Base-by-base conservation (phyloP, 2,329 filamentous ascomycete genomes). In the Pseudogymnoascus sp. region DNA sequence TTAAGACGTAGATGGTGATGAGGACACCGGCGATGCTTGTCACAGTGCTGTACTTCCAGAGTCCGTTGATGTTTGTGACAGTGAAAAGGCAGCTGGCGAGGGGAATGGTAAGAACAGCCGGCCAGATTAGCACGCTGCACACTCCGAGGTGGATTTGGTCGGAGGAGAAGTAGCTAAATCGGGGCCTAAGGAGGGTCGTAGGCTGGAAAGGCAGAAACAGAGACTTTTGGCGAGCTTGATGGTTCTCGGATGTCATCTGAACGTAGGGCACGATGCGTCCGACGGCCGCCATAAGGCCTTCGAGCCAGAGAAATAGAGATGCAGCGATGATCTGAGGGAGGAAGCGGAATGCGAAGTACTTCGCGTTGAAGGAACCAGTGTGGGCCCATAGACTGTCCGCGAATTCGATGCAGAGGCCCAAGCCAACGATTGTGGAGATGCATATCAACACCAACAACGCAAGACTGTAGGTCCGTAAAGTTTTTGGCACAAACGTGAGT, bases 261-360 rank as follows among this genome's bases (percentile, higher is more conserved):
- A 85, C 82, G 73, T 95, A 95, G 0, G 92, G 92, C 40, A 89
- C 78, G 11, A 90, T 83, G 64, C 93, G 86, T 66, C 89, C 85
- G n/a, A 92, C 82, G 2, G 92, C 85, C 1, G 82, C 80, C 68
- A 91, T 83, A 40, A 96, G 79, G 67, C 86, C 84, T 69, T 96
- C 87, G 0, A 90, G 82, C 79, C 90, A 96, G 5, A 97, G 73
- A 53, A 94, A 79, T 37, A 96, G 76, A 11, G 87, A 67, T 18
- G 85, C 85, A 0, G 87, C 90, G 12, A 95, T 72, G 0, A 96
- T 77, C 63, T 92, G 91, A 1, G 93, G 92, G 1, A 97, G 77
- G 67, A 96, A 90, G 65, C 91, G 84, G 73, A 96, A 94, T 56
- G 95, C 75, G 73, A 97, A 96, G 75, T 95, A 96, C 67, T 86